Evolutionary conservation across 83 land plant genomes (phyloP), one percentile per base, ranked within the genome.

Genomic region (Picea abies): DNA sequence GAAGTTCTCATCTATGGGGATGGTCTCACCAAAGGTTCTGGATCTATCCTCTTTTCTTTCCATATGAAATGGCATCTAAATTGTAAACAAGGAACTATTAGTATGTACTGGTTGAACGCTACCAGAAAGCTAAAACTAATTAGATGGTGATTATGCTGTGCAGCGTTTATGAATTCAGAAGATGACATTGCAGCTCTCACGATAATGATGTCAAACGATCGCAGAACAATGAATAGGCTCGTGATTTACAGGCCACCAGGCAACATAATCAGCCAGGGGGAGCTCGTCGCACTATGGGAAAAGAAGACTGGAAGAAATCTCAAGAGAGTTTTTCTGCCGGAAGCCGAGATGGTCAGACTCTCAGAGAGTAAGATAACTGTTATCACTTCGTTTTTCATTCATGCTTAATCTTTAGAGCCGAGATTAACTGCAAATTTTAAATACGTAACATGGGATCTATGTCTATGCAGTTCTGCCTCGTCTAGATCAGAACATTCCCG

Each of bases 131-230:
- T 47, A 47, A 47, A 47, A 47, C 52, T 47, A 47, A 56, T 14
- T 56, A 56, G 16, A 56, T 56, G 15, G 58, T 52, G 58, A 3
- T 52, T 56, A 56, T 80, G 20, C 1, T 56, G 67, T 64, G 10
- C 78, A 84, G 86, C 86, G 25, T 83, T 84, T 52, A 52, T 87
- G 62, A 84, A 84, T 22, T 81, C 37, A 11, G 89, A 87, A 70
- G 82, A 87, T 32, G 86, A 87, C 44, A 73, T 87, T 8, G 89
- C 83, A 0, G 64, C 78, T 2, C 79, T 80, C 19, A 84, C 86
- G 8, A 78, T 87, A 4, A 84, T 26, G 79, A 81, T 75, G 8
- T 82, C 82, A 6, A 32, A 32, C 10, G 89, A 87, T 82, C 82
- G 82, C 12, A 60, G 84, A 37, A 63, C 49, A 37, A 3, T 6